phyloP scores from a whole-genome alignment of 176 grass and related monocot species.

The Chloris gayana region DNA sequence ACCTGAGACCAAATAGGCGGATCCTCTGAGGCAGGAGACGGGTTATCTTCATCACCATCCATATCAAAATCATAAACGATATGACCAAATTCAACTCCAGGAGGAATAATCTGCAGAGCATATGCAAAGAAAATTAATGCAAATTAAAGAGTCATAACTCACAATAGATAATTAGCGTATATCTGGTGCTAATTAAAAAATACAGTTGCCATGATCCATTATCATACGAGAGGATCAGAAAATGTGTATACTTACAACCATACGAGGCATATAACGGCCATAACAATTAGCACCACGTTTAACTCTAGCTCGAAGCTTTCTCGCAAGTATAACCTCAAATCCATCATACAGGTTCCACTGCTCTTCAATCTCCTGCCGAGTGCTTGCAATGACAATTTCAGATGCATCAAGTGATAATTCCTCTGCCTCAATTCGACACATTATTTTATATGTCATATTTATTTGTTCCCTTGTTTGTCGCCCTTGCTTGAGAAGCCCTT shows the following conservation, averaged over 20 bases:
- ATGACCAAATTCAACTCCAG: conserved; percentile 80
- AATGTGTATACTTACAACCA: conserved; percentile 70
- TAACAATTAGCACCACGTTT: conserved; percentile 73
- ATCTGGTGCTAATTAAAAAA: conserved; percentile 5
- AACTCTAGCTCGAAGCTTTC: conserved; percentile 68
- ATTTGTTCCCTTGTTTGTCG: conserved; percentile 79
- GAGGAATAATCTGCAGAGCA: conserved; percentile 63
- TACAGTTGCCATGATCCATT: conserved; percentile 14
- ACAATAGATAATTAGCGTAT: conserved; percentile 5
- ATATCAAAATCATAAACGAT: conserved; percentile 68
- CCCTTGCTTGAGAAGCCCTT: conserved; percentile 79
- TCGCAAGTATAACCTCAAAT: conserved; percentile 79
- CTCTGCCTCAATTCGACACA: conserved; percentile 77
- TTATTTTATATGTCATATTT: conserved; percentile 87
- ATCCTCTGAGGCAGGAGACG: conserved; percentile 57
- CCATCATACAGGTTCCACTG: conserved; percentile 84
- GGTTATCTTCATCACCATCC: conserved; percentile 70
- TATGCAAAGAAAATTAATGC: conserved; percentile 12
- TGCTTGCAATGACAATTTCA: conserved; percentile 79
- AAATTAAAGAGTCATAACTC: conserved; percentile 7
- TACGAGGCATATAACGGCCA: conserved; percentile 84
- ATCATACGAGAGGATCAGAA: neutral
- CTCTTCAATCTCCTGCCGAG: conserved; percentile 79
- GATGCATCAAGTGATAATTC: conserved; percentile 77
- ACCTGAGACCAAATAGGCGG: conserved; percentile 85